Evolutionary conservation across 352 stramenopile genomes (phyloP), one percentile per base, ranked within the genome.

Genomic region (Phytophthora podocarpi): DNA sequence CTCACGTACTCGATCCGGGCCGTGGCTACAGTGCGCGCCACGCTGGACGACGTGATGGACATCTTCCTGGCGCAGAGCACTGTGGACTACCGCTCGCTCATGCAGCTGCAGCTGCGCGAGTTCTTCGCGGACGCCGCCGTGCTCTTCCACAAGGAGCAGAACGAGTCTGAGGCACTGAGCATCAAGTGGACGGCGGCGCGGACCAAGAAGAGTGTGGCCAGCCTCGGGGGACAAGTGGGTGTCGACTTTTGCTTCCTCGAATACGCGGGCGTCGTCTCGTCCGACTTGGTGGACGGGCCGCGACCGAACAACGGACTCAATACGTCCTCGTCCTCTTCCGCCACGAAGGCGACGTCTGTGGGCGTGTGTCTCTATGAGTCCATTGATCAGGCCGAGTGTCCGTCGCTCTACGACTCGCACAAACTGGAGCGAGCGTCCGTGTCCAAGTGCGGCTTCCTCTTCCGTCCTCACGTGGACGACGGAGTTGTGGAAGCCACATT

Each of bases 361-460:
- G 82, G 82, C 31, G 76, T 94, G 1, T 94, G 85, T 59, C 68
- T 94, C 24, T 91, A 89, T 58, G 85, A 94, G 48, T 90, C 78
- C 10, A 89, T 94, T 26, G 85, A 94, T 34, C 85, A 94, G 63
- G 55, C 72, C 24, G 85, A 94, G 49, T 94, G 85, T 55, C 82
- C 85, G 30, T 67, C 71, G 31, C 70, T 94, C 9, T 80, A 72
- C 32, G 79, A 91, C n/a, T 90, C 80, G 52, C 82, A 94, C 62
- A 72, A 66, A 9, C 69, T 94, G 16, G 80, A 91, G 50, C 80
- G 85, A 24, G 77, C 77, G 11, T 83, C 80, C 24, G 75, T 94
- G 54, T 91, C 85, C 54, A 90, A 90, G 61, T 94, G 85, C 54
- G 85, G 85, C 34, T 92, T 86, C 59, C 43, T 94, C 18, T 94